Percentiles rank a stretch among this genome's conserved stretches.
Conservation (phyloP, 2,329 filamentous ascomycete species). For the Cercospora sesami region DNA sequence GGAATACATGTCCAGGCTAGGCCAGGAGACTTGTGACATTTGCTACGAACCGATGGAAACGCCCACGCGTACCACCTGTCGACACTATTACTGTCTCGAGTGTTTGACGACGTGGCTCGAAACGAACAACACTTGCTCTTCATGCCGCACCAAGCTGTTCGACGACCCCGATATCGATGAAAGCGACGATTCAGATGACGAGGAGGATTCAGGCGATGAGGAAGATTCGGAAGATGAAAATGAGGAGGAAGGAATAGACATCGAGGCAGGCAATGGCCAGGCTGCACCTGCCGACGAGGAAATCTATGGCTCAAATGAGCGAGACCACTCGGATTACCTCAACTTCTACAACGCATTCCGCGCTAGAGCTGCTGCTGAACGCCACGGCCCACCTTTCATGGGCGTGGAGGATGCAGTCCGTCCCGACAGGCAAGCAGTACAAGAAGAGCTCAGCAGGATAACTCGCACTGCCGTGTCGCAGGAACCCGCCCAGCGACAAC, state of each 20-base stretch:
- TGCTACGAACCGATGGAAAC: background rate
- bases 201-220: background rate
- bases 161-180: background rate
- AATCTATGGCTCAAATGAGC: too few species aligned
- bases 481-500: background rate
- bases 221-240: background rate
- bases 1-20: background rate
- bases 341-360: background rate
- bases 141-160: background rate
- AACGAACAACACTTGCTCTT: background rate
- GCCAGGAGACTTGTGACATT: background rate
- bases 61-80: background rate
- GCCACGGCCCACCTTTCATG: background rate
- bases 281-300: background rate
- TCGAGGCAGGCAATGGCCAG: background rate
- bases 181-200: background rate
- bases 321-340: background rate
- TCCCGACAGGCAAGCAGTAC: background rate
- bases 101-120: background rate
- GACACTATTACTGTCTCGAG: background rate
- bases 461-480: background rate
- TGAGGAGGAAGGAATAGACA: background rate
- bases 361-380: background rate
- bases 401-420: background rate
- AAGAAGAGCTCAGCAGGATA: background rate